These are phyloP conservation scores for Emmonsiellopsis sp. DNA, from an alignment of 2,329 filamentous ascomycete genomes.

Conservation along the genomic window DNA sequence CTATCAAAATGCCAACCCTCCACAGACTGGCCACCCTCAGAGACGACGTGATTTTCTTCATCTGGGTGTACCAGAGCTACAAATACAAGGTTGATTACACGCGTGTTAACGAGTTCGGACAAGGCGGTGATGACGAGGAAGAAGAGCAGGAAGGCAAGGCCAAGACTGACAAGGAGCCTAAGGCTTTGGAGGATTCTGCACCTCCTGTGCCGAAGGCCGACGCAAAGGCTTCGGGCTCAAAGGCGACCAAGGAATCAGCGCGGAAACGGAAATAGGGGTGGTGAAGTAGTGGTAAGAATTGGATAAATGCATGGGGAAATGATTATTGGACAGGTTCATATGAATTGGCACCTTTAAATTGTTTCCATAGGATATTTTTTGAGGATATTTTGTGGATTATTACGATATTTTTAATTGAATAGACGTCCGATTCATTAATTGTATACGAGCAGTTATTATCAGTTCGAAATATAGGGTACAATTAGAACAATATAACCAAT, in stretches of 20 bases:
- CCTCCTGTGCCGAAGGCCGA: neutral
- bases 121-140: constrained; percentile 86
- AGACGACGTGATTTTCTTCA: constrained; percentile 96
- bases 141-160: constrained; percentile 35
- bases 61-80: constrained; percentile 92
- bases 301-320: neutral
- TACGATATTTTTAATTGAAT: neutral
- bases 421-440: neutral
- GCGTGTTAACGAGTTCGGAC: constrained; percentile 94
- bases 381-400: neutral
- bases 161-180: constrained; percentile 4
- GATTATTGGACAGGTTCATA: too few species aligned
- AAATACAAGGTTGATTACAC: constrained; percentile 86
- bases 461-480: neutral
- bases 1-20: constrained; percentile 96
- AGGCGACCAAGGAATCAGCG: constrained; percentile 4
- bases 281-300: neutral
- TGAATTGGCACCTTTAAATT: too few species aligned
- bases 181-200: constrained; percentile 9
- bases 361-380: too few species aligned
- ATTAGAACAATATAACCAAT: too few species aligned
- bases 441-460: neutral
- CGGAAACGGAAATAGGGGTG: constrained; percentile 10
- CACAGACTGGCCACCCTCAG: constrained; percentile 86
- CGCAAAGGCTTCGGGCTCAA: constrained; percentile 1